Conservation (phyloP, 495 filamentous ascomycete genomes). For the Lasiosphaeris hirsuta region DNA sequence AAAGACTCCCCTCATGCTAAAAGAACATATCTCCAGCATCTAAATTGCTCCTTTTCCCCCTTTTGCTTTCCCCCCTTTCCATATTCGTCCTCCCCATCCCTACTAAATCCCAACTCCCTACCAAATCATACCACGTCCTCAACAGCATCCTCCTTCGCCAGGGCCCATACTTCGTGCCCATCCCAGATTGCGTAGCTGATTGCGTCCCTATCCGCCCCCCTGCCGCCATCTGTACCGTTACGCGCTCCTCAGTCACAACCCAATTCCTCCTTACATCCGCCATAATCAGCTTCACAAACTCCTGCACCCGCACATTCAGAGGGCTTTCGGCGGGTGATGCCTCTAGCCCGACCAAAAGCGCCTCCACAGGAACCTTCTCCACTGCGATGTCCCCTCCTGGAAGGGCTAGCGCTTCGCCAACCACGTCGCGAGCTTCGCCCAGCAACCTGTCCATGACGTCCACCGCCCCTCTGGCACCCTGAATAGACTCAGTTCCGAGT, state of each 20-base stretch:
- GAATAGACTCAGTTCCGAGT: neutral
- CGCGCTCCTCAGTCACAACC: slow-evolving; percentile 26
- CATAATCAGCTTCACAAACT: slow-evolving; percentile 34
- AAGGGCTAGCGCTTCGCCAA: neutral
- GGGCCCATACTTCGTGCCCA: slow-evolving; percentile 25
- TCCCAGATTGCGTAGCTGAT: slow-evolving; percentile 15
- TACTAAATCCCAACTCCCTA: slow-evolving; percentile 28
- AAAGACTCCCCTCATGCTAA: neutral
- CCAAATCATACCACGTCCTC: slow-evolving; percentile 15
- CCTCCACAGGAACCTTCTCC: too few species aligned
- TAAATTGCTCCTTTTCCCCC: neutral
- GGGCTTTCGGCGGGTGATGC: neutral
- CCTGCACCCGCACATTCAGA: slow-evolving; percentile 19
- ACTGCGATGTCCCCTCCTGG: neutral
- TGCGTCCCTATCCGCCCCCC: slow-evolving; percentile 8
- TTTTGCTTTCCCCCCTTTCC: neutral
- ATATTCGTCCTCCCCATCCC: neutral
- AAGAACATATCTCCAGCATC: slow-evolving; percentile 3
- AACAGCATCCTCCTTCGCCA: slow-evolving; percentile 25
- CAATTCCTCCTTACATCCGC: slow-evolving; percentile 39
- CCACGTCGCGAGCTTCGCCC: neutral
- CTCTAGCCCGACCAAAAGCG: too few species aligned
- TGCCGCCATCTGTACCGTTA: slow-evolving; percentile 33
- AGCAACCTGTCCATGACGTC: slow-evolving; percentile 4
- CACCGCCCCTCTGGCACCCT: neutral